Conservation (phyloP, 306 rosid species). For the Medicago lupulina region DNA sequence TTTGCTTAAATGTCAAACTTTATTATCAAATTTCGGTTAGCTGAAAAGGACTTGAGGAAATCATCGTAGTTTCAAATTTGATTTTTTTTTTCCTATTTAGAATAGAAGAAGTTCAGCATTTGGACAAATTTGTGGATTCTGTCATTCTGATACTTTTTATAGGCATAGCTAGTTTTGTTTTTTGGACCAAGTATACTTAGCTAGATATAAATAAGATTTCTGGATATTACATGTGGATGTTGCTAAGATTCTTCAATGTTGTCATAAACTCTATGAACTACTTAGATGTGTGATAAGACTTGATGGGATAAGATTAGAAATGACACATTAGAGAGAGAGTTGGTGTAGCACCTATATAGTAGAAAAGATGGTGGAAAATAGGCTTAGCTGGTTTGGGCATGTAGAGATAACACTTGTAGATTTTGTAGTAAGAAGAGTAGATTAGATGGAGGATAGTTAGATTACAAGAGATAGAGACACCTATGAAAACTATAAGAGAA, state of each 20-base stretch:
- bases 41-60: background rate
- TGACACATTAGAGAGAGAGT: no score
- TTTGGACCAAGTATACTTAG: background rate
- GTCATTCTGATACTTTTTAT: no score
- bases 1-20: background rate
- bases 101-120: background rate
- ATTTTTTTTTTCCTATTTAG: background rate
- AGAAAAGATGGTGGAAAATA: no score
- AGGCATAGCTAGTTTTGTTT: background rate
- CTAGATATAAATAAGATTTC: background rate
- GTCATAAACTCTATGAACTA: background rate
- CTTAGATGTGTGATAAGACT: no score
- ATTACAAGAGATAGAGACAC: no score
- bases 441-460: no score
- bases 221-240: conserved; percentile 8
- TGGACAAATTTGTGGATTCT: background rate
- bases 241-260: background rate
- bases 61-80: background rate
- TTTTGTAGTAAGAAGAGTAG: no score
- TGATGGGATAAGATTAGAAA: no score
- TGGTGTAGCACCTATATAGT: no score
- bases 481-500: no score
- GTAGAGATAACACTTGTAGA: no score
- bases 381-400: no score
- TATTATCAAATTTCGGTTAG: background rate